A percentile compares a stretch with the other conserved stretches of the same genome.
Evolutionary conservation across 2,329 filamentous ascomycete species (phyloP).

Genomic region (Periconia sp.): DNA sequence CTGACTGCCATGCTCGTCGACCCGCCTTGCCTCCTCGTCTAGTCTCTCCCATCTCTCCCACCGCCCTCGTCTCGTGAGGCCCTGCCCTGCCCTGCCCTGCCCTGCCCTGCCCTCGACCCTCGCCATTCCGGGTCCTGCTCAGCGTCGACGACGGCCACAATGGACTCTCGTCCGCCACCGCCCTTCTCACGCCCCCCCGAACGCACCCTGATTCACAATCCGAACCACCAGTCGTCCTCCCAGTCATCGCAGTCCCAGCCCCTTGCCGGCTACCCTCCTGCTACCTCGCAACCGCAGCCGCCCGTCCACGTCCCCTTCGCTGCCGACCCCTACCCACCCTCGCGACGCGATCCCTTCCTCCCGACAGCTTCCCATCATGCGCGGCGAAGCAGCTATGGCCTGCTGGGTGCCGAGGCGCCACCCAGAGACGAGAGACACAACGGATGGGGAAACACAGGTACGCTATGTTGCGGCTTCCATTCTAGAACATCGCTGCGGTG

Average conservation of each 20-base stretch:
- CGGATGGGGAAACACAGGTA: constrained; percentile 47
- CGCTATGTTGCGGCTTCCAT: constrained; percentile 20
- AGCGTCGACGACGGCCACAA: constrained; percentile 19
- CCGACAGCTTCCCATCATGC: constrained; percentile 42
- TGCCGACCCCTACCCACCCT: constrained; percentile 53
- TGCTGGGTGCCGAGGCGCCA: constrained; percentile 36
- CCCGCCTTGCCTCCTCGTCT: too few relatives aligned
- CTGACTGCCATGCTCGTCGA: too few relatives aligned
- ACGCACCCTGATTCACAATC: constrained; percentile 59
- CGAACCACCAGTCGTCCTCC: constrained; percentile 60
- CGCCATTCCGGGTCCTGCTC: too few relatives aligned
- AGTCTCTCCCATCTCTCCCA: too few relatives aligned
- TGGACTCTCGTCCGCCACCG: constrained; percentile 48
- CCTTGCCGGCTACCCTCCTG: constrained; percentile 43
- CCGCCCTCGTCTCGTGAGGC: too few relatives aligned
- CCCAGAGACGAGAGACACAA: constrained; percentile 37
- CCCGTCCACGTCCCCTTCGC: constrained; percentile 53
- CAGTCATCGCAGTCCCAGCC: constrained; percentile 26
- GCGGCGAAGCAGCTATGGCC: constrained; percentile 50
- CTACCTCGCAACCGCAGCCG: constrained; percentile 39
- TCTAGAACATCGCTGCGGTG: constrained; percentile 14
- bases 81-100: too few relatives aligned
- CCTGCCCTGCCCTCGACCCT: too few relatives aligned
- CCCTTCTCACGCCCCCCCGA: constrained; percentile 47
- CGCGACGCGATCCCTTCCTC: constrained; percentile 55